Conservation (phyloP, 768 basidiomycete genomes). For the Suillus americanus region DNA sequence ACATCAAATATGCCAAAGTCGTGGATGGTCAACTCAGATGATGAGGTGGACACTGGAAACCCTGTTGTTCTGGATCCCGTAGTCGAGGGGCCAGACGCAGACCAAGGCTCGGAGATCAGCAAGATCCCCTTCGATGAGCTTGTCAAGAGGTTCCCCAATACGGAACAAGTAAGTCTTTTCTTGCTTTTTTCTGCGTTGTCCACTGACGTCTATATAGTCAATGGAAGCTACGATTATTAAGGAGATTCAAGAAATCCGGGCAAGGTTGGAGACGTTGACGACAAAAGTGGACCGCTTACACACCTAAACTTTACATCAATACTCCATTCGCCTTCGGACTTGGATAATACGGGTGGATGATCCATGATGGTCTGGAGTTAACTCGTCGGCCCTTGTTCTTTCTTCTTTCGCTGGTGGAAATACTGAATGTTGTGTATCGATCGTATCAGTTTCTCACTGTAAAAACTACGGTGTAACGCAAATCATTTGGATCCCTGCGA, state of each 20-base stretch:
- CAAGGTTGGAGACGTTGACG: slow-evolving; percentile 36
- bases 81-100: slow-evolving; percentile 54
- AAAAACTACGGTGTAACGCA: neutral
- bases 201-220: slow-evolving; percentile 45
- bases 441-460: neutral
- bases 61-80: slow-evolving; percentile 58
- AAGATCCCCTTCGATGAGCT: slow-evolving; percentile 70
- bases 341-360: neutral
- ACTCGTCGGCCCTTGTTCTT: neutral
- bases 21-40: slow-evolving; percentile 65
- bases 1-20: slow-evolving; percentile 49
- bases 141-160: slow-evolving; percentile 72
- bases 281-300: slow-evolving; percentile 34
- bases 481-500: neutral
- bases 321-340: neutral
- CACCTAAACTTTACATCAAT: slow-evolving; percentile 9
- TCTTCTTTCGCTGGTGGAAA: neutral
- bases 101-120: slow-evolving; percentile 61
- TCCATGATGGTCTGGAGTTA: neutral
- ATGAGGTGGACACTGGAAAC: slow-evolving; percentile 58
- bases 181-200: slow-evolving; percentile 9
- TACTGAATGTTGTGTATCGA: neutral
- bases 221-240: slow-evolving; percentile 64
- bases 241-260: slow-evolving; percentile 61
- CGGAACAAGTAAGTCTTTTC: slow-evolving; percentile 53